Evolutionary conservation across 305 asterid genomes (phyloP).

Genomic region (Plantago lanceolata): DNA sequence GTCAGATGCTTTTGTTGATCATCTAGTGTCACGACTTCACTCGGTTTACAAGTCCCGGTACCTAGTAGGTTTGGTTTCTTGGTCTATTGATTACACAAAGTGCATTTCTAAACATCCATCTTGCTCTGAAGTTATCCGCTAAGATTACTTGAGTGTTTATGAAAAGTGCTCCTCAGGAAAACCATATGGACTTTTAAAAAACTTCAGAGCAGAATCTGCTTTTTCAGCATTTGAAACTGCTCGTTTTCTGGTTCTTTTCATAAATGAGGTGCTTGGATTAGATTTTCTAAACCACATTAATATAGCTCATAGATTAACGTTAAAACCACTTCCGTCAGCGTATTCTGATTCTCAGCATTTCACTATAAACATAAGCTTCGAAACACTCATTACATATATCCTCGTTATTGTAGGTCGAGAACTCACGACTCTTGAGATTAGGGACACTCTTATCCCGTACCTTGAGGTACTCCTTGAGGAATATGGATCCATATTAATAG

Average conservation of each 20-base stretch:
- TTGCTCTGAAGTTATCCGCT: background rate
- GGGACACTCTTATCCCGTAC: constrained; percentile 84
- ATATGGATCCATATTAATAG: constrained; percentile 57
- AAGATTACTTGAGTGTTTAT: background rate
- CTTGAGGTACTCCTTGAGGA: constrained; percentile 71
- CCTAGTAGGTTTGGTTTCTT: constrained; percentile 82
- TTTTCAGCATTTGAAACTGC: background rate
- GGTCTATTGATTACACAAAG: constrained; percentile 12
- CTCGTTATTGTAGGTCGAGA: constrained; percentile 59
- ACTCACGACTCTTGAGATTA: constrained; percentile 86
- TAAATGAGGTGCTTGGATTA: background rate
- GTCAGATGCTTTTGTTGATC: constrained; percentile 80
- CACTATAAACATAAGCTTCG: constrained; percentile 1
- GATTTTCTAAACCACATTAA: background rate
- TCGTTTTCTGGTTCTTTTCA: background rate
- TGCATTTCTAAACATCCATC: background rate
- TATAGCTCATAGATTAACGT: background rate
- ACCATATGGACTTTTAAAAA: no score
- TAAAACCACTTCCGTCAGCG: background rate
- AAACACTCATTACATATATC: background rate
- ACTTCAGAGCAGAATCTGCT: background rate
- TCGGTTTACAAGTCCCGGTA: constrained; percentile 83
- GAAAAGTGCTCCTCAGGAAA: background rate
- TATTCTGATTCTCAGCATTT: constrained; percentile 1
- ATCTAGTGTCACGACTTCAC: constrained; percentile 77